Evolutionary conservation across 441 rosid species (phyloP), one percentile per base, ranked within the genome.

Genomic region (Gossypium lobatum): DNA sequence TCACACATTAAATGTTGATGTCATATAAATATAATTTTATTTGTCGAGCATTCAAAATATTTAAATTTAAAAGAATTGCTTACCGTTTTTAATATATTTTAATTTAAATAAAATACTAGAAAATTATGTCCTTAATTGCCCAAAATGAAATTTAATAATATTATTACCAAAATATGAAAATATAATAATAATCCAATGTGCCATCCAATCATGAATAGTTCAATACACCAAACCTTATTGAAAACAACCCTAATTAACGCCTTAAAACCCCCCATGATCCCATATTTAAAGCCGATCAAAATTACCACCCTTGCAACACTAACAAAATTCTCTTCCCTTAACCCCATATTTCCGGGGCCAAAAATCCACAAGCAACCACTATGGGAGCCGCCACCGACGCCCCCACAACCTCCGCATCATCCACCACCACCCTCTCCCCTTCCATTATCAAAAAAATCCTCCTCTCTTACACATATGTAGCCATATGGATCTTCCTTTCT

Each of bases 401-500:
- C 61, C 6, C 74, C 28, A 0, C 66, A 6, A 37, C 78, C 37
- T 16, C 61, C 20, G 0, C 61, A 13, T 0, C 74, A 31, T 1
- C 75, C 50, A 13, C 64, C 25, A 8, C 60, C 39, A 2, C 52
- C 17, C 21, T 69, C 66, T 62, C 77, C 70, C 21, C 74, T 53
- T 75, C 76, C 61, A 78, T 84, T 28, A 18, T 85, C 2, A 81
- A 70, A 76, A 76, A 80, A 66, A 77, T 85, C 78, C 18, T 79
- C 61, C 79, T 83, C 64, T 82, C 85, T 7, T 83, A 83, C 84
- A 72, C 82, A 71, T 85, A 83, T 68, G 87, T 83, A 0, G 87
- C 80, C 75, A 75, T 83, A 52, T 85, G 89, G 87, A 85, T 85
- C 77, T 85, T 79, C 83, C 83, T 85, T 31, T 80, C 84, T 66